Evolutionary conservation across 2,329 filamentous ascomycete genomes (phyloP), one percentile per base, ranked within the genome.

Genomic region (Neocatenulostroma microsporum): DNA sequence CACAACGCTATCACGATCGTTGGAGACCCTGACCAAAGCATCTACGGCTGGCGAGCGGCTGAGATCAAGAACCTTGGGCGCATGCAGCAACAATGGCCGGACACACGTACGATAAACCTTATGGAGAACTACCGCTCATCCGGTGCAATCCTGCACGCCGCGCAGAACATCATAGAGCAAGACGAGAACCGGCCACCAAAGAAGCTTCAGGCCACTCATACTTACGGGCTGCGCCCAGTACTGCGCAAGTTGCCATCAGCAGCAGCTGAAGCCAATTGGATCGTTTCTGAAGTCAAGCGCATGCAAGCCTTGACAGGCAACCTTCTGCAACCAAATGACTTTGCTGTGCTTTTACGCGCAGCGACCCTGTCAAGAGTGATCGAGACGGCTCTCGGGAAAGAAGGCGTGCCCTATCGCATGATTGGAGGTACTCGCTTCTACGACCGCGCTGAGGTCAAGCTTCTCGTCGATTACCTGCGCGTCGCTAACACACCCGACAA

Each of bases 61-160:
- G 89, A 98, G 59, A 85, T 89, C 49, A 82, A 82, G 56, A 98
- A 96, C 51, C 70, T 96, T 31, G 75, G 76, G 46, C 78, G 83
- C 2, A 79, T 98, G 69, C 74, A 86, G 35, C 68, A 68, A 27
- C 79, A 85, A 40, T 95, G 83, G 54, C 80, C 80, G 0, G 74
- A 82, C 19, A 91, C 87, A 0, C 73, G 86, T 4, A 82, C 91
- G 40, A 78, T 95, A 29, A 79, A 89, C 5, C 69, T 98, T 2
- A 84, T 95, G 56, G 84, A 95, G 53, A 98, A 96, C 53, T 98
- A 98, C 56, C 77, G 89, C 15, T 96, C 89, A 1, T 93, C 87
- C 1, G 84, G 81, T 25, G 79, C 79, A 6, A 95, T 98, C 41
- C 68, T 96, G 17, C 72, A 76, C 40, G 77, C 83, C 5, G 87